phyloP scores from a whole-genome alignment of 2,329 filamentous ascomycete genomes.

The Fusarium mangiferae region DNA sequence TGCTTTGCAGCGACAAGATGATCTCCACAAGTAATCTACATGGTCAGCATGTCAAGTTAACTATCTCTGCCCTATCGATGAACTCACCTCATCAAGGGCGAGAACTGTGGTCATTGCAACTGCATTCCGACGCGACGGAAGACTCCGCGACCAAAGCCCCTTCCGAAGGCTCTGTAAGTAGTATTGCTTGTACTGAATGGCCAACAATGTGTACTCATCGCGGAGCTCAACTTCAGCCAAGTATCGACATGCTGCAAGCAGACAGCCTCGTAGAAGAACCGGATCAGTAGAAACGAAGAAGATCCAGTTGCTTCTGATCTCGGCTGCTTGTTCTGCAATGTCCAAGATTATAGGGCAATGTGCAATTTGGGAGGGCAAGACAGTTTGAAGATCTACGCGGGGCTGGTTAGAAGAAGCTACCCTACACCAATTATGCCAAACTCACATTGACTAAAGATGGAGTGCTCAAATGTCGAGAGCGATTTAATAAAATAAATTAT shows the following conservation, averaged over 20 bases:
- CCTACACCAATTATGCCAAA: background rate
- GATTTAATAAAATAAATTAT: background rate
- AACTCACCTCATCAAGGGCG: conserved; percentile 8
- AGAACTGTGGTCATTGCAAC: conserved; percentile 3
- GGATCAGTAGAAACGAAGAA: background rate
- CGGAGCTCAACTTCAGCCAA: background rate
- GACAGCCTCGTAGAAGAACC: background rate
- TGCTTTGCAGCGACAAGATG: conserved; percentile 12
- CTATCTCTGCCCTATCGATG: rapidly evolving
- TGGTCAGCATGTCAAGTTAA: background rate
- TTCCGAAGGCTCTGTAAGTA: background rate
- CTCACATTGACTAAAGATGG: conserved; percentile 11
- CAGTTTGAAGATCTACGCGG: background rate
- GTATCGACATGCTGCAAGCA: conserved; percentile 2
- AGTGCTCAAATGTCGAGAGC: background rate
- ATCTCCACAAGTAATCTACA: conserved; percentile 2
- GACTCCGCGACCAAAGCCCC: background rate
- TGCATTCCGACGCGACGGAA: background rate
- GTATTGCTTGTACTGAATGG: background rate
- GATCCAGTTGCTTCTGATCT: conserved; percentile 9
- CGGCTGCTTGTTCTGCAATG: background rate
- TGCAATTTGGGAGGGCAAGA: background rate
- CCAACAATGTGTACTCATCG: background rate
- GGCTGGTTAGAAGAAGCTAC: background rate
- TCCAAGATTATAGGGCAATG: background rate